Evolutionary conservation across 208 protist genomes (phyloP).

Genomic region (Entamoeba moshkovskii): DNA sequence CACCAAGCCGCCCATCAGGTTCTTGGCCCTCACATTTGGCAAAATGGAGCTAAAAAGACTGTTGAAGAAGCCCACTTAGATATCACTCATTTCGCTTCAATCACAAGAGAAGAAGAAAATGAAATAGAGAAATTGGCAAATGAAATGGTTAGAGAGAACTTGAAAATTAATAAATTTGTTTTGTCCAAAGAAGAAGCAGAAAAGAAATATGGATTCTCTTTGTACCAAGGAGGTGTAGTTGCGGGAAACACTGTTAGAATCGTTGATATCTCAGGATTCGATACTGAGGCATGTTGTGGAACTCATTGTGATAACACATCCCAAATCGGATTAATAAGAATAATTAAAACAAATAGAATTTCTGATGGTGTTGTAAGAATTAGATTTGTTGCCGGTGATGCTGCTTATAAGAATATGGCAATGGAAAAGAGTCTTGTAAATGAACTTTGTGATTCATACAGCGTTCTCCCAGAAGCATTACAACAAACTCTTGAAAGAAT

Average conservation of each 20-base stretch:
- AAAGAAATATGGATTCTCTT: conserved; percentile 28
- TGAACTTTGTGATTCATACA: too few species aligned
- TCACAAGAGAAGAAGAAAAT: conserved; percentile 13
- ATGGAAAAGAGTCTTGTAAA: too few species aligned
- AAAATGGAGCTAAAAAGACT: conserved; percentile 33
- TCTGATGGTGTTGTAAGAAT: conserved; percentile 31
- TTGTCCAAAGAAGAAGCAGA: conserved; percentile 34
- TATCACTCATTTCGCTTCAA: conserved; percentile 30
- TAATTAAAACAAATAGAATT: conserved; percentile 19
- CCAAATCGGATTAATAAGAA: conserved; percentile 22
- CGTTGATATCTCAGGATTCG: conserved; percentile 19
- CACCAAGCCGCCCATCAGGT: conserved; percentile 6
- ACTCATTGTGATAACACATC: conserved; percentile 29
- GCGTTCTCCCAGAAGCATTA: too few species aligned
- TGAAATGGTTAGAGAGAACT: background rate
- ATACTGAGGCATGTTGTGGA: conserved; percentile 39
- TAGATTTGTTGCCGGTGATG: conserved; percentile 26
- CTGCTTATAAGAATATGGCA: background rate
- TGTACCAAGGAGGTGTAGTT: conserved; percentile 41
- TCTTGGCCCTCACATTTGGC: conserved; percentile 38
- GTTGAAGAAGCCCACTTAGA: conserved; percentile 29
- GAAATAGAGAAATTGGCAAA: conserved; percentile 30
- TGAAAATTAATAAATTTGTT: background rate
- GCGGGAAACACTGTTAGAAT: conserved; percentile 26
- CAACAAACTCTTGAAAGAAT: too few species aligned